Evolutionary conservation across 2,329 filamentous ascomycete species (phyloP).

Genomic region (Tolypocladium pustulatum): DNA sequence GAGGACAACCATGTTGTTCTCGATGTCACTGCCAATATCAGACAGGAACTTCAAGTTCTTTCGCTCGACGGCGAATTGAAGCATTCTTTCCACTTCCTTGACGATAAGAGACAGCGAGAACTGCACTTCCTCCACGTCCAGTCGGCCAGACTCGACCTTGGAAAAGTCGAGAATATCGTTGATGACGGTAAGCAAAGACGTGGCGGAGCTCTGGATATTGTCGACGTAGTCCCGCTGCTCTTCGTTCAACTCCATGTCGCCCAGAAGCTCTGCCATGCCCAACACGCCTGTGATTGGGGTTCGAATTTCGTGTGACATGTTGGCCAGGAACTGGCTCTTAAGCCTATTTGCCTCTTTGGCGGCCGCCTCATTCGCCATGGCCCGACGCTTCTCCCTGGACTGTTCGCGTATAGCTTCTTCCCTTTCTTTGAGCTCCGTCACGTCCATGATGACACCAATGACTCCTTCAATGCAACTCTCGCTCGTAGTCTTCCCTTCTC

Average conservation of each 20-base stretch:
- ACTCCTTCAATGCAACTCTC: conserved; percentile 55
- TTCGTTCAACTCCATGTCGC: conserved; percentile 56
- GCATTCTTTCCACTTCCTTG: conserved; percentile 75
- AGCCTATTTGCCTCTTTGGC: conserved; percentile 72
- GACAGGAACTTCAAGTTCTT: conserved; percentile 66
- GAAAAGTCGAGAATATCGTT: conserved; percentile 89
- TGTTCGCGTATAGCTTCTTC: conserved; percentile 53
- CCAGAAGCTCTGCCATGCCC: conserved; percentile 66
- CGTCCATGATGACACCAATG: conserved; percentile 70
- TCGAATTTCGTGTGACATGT: conserved; percentile 73
- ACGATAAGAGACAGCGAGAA: conserved; percentile 66
- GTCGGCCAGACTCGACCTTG: conserved; percentile 67
- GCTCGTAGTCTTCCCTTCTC: conserved; percentile 33
- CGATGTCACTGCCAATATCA: conserved; percentile 52
- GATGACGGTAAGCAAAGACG: conserved; percentile 75
- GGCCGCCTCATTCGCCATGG: conserved; percentile 65
- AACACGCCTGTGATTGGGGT: conserved; percentile 74
- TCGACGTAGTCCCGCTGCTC: conserved; percentile 67
- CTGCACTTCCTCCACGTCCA: conserved; percentile 73
- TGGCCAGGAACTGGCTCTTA: conserved; percentile 71
- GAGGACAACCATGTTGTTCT: conserved; percentile 64
- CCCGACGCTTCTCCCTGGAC: conserved; percentile 56
- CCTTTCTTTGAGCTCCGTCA: conserved; percentile 59
- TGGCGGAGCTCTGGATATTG: conserved; percentile 69
- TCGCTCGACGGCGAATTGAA: conserved; percentile 71